Base-by-base conservation (phyloP, 2,329 filamentous ascomycete genomes). In the Fusarium chuoi region DNA sequence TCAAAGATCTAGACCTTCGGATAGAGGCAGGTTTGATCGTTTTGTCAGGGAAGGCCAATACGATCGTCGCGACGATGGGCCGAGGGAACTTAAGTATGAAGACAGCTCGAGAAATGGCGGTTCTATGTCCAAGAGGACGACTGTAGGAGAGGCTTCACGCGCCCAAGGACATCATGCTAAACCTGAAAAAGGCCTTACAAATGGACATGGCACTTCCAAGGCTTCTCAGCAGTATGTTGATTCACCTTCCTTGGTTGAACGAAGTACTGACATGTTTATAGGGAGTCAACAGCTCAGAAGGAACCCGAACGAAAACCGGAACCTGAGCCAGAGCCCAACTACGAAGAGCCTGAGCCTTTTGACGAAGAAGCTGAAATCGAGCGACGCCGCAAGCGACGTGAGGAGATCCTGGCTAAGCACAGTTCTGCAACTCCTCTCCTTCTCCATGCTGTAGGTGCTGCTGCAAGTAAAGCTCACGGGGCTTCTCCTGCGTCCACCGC, bases 301-400 rank as follows among this genome's bases (percentile, higher is more conserved):
- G 58, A 71, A 52, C 69, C 66, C 28, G 81, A 84, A 68, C 72
- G 65, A 42, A 68, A 76, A 28, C 33, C 45, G 10, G 81, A 84
- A 62, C 60, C 54, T 17, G 68, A 71, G 20, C 71, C 75, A 33
- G 77, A 78, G 62, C 75, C 71, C 72, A 81, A 84, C 66, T 85
- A 83, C 74, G 85, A 88, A 70, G 87, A 89, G 73, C 84, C 88
- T 63, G 86, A 90, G 76, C 87, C 89, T n/a, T 81, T 94, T 75
- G 93, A 97, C 81, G 93, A 97, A 84, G 93, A 93, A 71, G 91
- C 93, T 75, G 88, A 96, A 78, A 93, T 98, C 78, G 93, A 97
- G 82, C 92, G 94, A 78, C 93, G 95, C 62, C 92, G 95, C 35
- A 94, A 93, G 80, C 90, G 93, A 66, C 92, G 95, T 74, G 94